Evolutionary conservation across 2,329 filamentous ascomycete genomes (phyloP).

Genomic region (Ophiostoma angusticollis): DNA sequence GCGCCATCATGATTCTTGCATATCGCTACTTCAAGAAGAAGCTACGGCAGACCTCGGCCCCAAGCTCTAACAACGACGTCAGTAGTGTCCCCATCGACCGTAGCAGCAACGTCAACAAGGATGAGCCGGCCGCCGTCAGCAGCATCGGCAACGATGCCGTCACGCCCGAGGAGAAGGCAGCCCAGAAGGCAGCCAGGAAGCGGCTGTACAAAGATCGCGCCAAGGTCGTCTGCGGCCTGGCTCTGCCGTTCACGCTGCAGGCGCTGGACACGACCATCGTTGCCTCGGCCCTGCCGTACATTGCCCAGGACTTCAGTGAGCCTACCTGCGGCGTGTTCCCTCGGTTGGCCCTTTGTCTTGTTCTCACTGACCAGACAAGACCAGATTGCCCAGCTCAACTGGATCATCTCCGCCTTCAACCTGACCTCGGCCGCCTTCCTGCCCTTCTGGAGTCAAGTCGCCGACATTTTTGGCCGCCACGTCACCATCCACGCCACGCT

Average conservation of each 20-base stretch:
- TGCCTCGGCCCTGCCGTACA: conserved; percentile 46
- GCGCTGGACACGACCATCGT: conserved; percentile 53
- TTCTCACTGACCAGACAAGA: conserved; percentile 19
- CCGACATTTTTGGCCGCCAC: conserved; percentile 53
- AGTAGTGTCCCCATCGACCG: neutral
- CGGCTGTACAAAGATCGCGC: conserved; percentile 33
- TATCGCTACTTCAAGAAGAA: conserved; percentile 16
- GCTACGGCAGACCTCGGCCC: conserved; percentile 8
- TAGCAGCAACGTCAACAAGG: neutral
- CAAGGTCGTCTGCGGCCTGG: conserved; percentile 46
- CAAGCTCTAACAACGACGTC: neutral
- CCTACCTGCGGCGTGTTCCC: no score
- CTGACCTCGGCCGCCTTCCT: conserved; percentile 55
- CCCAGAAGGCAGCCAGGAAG: conserved; percentile 22
- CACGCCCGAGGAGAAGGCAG: conserved; percentile 18
- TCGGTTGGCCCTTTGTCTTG: conserved; percentile 17
- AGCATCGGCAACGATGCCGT: neutral
- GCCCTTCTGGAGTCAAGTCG: conserved; percentile 50
- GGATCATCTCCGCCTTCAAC: conserved; percentile 58
- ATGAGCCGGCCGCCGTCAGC: neutral
- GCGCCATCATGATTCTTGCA: conserved; percentile 14
- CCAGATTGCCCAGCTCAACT: conserved; percentile 48
- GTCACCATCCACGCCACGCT: conserved; percentile 43
- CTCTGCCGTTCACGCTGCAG: conserved; percentile 48
- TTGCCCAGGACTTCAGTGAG: conserved; percentile 51